phyloP scores from a whole-genome alignment of 2,329 filamentous ascomycete species.

The Colletotrichum chlorophyti region DNA sequence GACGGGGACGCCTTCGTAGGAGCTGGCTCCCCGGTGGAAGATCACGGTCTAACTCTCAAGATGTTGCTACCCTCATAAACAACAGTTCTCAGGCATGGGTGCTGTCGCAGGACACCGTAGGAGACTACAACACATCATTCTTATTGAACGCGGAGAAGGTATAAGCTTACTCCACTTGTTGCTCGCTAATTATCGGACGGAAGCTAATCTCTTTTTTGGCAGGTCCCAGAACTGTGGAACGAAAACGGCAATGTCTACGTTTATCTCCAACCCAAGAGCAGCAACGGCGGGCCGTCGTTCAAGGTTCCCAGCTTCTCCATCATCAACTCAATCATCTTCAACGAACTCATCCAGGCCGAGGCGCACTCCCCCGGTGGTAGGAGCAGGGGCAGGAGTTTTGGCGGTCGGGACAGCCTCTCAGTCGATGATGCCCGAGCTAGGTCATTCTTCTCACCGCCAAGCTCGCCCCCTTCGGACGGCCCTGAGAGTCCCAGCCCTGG shows the following conservation, averaged over 20 bases:
- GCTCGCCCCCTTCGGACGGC: slow-evolving; percentile 41
- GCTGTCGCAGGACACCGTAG: slow-evolving; percentile 55
- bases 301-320: slow-evolving; percentile 63
- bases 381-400: slow-evolving; percentile 51
- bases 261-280: slow-evolving; percentile 60
- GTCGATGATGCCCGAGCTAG: slow-evolving; percentile 55
- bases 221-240: slow-evolving; percentile 73
- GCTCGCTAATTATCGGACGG: slow-evolving; percentile 23
- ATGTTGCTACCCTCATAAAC: slow-evolving; percentile 33
- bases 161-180: slow-evolving; percentile 26
- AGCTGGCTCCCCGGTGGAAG: slow-evolving; percentile 60
- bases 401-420: slow-evolving; percentile 53
- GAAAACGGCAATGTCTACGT: slow-evolving; percentile 64
- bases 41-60: slow-evolving; percentile 58
- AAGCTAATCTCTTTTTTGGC: slow-evolving; percentile 14
- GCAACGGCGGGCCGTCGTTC: slow-evolving; percentile 63
- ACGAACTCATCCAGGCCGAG: slow-evolving; percentile 57
- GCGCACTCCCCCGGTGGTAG: slow-evolving; percentile 38
- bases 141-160: slow-evolving; percentile 64
- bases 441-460: slow-evolving; percentile 41
- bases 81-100: slow-evolving; percentile 59
- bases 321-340: slow-evolving; percentile 60
- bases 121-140: slow-evolving; percentile 62
- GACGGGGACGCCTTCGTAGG: slow-evolving; percentile 53
- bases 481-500: slow-evolving; percentile 39